Percentiles rank a stretch among this genome's conserved stretches.
Conservation (phyloP, 306 rosid genomes). For the Cotoneaster glaucophyllus region DNA sequence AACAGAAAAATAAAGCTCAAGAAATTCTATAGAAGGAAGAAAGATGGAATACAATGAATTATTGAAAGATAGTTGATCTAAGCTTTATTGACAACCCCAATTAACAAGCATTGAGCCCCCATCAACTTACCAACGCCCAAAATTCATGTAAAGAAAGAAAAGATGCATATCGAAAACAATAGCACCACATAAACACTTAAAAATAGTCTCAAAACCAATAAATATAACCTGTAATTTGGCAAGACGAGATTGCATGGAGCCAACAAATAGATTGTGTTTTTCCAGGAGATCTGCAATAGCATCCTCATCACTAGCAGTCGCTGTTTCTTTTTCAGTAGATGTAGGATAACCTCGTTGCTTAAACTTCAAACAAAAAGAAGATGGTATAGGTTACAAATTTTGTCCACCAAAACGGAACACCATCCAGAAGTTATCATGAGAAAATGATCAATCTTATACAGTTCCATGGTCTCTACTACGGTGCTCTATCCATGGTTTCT, state of each 20-base stretch:
- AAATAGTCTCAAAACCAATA: slow-evolving; percentile 1
- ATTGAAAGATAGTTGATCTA: background rate
- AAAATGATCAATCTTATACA: background rate
- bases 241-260: slow-evolving; percentile 85
- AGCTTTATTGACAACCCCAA: background rate
- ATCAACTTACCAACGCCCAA: background rate
- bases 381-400: background rate
- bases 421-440: background rate
- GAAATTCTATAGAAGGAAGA: background rate
- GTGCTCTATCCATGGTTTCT: background rate
- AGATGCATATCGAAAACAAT: background rate
- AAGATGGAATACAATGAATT: background rate
- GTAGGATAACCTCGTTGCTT: slow-evolving; percentile 70
- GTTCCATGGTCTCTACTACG: background rate
- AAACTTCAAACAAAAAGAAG: slow-evolving; percentile 21
- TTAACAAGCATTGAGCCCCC: background rate
- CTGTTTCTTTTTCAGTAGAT: slow-evolving; percentile 64
- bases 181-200: background rate
- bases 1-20: background rate
- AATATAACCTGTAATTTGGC: slow-evolving; percentile 77
- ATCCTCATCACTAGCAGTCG: slow-evolving; percentile 81
- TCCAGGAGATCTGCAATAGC: slow-evolving; percentile 71
- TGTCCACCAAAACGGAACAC: background rate
- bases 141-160: background rate
- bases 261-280: slow-evolving; percentile 74